phyloP scores from a whole-genome alignment of 768 basidiomycete species.

The Auriculariales sp. region DNA sequence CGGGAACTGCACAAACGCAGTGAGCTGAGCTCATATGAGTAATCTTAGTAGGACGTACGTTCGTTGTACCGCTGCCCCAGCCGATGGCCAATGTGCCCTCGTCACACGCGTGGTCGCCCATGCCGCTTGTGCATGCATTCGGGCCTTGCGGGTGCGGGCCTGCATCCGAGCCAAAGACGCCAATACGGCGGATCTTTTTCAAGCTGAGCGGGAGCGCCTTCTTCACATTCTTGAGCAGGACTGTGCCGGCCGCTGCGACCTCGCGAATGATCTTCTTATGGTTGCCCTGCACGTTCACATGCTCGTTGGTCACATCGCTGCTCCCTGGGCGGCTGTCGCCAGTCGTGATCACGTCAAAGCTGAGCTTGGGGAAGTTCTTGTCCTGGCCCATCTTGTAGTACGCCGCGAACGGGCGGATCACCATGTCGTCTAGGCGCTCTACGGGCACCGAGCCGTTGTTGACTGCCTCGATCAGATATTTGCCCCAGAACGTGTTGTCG shows the following conservation, averaged over 20 bases:
- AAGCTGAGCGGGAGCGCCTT: constrained; percentile 29
- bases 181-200: constrained; percentile 10
- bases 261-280: constrained; percentile 54
- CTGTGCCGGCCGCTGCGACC: constrained; percentile 59
- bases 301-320: constrained; percentile 31
- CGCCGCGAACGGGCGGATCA: constrained; percentile 22
- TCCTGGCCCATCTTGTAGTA: constrained; percentile 20
- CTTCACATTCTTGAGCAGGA: constrained; percentile 58
- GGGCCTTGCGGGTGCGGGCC: constrained; percentile 54
- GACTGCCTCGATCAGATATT: constrained; percentile 22
- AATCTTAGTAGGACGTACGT: constrained; percentile 21
- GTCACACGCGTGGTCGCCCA: constrained; percentile 39
- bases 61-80: constrained; percentile 80
- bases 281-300: constrained; percentile 53
- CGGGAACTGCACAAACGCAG: constrained; percentile 7
- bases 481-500: constrained; percentile 20
- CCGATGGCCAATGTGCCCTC: constrained; percentile 77
- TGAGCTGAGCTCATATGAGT: background rate
- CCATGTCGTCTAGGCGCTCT: constrained; percentile 64
- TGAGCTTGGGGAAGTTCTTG: constrained; percentile 17
- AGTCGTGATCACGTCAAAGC: constrained; percentile 18
- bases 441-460: constrained; percentile 56
- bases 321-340: constrained; percentile 4
- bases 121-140: constrained; percentile 34
- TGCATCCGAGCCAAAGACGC: constrained; percentile 34